Percentiles rank a stretch among this genome's conserved stretches.
These are phyloP conservation scores for Hymenoscyphus occultus DNA, from an alignment of 2,329 filamentous ascomycete species.

Conservation along the genomic window DNA sequence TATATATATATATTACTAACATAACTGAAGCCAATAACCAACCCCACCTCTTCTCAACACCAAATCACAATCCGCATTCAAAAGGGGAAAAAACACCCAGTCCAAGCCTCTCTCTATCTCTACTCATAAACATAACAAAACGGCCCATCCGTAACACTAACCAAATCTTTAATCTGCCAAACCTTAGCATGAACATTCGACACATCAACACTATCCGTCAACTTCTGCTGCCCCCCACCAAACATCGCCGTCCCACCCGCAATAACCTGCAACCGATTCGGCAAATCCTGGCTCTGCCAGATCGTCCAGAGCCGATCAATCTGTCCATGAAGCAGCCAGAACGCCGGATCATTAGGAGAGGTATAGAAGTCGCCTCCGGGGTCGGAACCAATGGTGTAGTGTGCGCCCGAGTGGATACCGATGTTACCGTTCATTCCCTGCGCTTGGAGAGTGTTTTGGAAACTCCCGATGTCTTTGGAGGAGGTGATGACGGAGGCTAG, in stretches of 20 bases:
- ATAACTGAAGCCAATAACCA: not conserved
- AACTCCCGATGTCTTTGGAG: slow-evolving; percentile 38
- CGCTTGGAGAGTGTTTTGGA: slow-evolving; percentile 46
- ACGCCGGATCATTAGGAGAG: slow-evolving; percentile 44
- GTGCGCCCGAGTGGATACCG: slow-evolving; percentile 41
- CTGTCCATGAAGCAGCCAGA: slow-evolving; percentile 44
- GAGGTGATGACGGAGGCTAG: slow-evolving; percentile 40
- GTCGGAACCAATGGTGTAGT: slow-evolving; percentile 44
- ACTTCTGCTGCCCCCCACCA: slow-evolving; percentile 19
- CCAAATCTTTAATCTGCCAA: slow-evolving; percentile 22
- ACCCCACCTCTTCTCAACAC: not conserved
- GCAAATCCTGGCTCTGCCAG: slow-evolving; percentile 45
- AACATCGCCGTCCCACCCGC: slow-evolving; percentile 21
- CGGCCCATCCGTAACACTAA: slow-evolving; percentile 42
- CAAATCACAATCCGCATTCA: not conserved
- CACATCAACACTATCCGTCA: slow-evolving; percentile 20
- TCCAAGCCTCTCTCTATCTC: not conserved
- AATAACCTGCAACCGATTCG: slow-evolving; percentile 23
- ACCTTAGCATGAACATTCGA: slow-evolving; percentile 10
- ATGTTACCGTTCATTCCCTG: slow-evolving; percentile 23
- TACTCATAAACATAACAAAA: slow-evolving; percentile 46
- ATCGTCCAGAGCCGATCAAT: slow-evolving; percentile 47
- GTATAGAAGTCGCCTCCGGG: slow-evolving; percentile 43
- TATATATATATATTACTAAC: too few relatives aligned
- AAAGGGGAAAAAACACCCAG: too few relatives aligned